Percentiles rank a stretch among this genome's conserved stretches.
phyloP scores from a whole-genome alignment of 78 protist species.

The Paulinella micropora region DNA sequence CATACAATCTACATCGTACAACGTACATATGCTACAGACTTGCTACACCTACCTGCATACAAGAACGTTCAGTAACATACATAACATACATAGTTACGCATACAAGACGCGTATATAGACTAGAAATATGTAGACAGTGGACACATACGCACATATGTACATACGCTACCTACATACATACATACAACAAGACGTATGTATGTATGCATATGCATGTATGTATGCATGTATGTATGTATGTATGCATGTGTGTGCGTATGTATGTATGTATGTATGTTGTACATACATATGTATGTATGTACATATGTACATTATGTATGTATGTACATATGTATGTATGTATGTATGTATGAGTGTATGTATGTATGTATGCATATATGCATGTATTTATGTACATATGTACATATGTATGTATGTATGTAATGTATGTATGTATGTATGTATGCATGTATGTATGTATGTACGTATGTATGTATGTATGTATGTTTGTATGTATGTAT shows the following conservation, averaged over 20 bases:
- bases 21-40: not conserved
- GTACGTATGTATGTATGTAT: not conserved
- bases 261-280: not conserved
- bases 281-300: not conserved
- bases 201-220: not conserved
- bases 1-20: too few relatives aligned
- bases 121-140: not conserved
- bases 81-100: not conserved
- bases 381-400: not conserved
- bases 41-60: not conserved
- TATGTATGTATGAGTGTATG: not conserved
- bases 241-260: not conserved
- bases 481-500: not conserved
- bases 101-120: not conserved
- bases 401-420: not conserved
- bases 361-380: not conserved
- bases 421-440: not conserved
- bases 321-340: not conserved
- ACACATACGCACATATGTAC: not conserved
- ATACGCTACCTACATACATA: not conserved
- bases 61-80: not conserved
- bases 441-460: not conserved
- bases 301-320: not conserved
- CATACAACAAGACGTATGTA: not conserved
- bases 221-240: not conserved